phyloP scores from a whole-genome alignment of 192 early-diverging fungal genomes.

The Dissophora ornata region DNA sequence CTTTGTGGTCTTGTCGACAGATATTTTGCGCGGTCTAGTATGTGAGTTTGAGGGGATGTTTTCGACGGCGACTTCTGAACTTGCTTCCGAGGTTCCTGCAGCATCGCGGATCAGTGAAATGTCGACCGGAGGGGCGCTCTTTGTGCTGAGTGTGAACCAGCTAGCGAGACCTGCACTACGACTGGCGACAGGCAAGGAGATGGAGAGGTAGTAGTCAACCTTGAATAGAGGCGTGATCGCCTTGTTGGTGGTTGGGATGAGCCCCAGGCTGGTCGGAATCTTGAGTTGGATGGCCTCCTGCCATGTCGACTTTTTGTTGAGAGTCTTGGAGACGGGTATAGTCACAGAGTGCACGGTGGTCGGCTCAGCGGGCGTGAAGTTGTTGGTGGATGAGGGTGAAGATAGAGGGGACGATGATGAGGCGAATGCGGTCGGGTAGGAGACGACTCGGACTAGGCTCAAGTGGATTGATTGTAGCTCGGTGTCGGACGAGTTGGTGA shows the following conservation, averaged over 20 bases:
- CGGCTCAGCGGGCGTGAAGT: constrained; percentile 16
- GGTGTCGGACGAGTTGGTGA: constrained; percentile 37
- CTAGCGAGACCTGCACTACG: constrained; percentile 32
- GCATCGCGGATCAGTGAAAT: constrained; percentile 31
- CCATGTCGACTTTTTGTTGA: constrained; percentile 39
- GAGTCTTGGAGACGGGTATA: constrained; percentile 26
- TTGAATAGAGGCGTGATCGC: constrained; percentile 47
- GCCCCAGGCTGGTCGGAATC: constrained; percentile 33
- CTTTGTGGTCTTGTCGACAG: constrained; percentile 41
- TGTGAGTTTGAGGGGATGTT: background rate
- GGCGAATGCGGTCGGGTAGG: constrained; percentile 16
- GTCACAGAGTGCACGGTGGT: constrained; percentile 28
- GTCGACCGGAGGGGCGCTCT: constrained; percentile 37
- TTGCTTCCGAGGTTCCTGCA: constrained; percentile 1
- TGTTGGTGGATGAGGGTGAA: background rate
- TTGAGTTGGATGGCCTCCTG: constrained; percentile 32
- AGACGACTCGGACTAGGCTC: constrained; percentile 36
- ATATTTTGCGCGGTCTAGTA: constrained; percentile 15
- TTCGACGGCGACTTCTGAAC: background rate
- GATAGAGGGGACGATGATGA: constrained; percentile 1
- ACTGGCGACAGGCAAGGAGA: constrained; percentile 32
- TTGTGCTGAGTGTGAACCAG: constrained; percentile 41
- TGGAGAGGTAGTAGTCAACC: constrained; percentile 41
- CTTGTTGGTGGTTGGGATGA: constrained; percentile 47
- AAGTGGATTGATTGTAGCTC: constrained; percentile 34